A percentile compares a stretch with the other conserved stretches of the same genome.
Evolutionary conservation across 2,329 filamentous ascomycete species (phyloP).

Genomic region (Zymoseptoria pseudotritici): DNA sequence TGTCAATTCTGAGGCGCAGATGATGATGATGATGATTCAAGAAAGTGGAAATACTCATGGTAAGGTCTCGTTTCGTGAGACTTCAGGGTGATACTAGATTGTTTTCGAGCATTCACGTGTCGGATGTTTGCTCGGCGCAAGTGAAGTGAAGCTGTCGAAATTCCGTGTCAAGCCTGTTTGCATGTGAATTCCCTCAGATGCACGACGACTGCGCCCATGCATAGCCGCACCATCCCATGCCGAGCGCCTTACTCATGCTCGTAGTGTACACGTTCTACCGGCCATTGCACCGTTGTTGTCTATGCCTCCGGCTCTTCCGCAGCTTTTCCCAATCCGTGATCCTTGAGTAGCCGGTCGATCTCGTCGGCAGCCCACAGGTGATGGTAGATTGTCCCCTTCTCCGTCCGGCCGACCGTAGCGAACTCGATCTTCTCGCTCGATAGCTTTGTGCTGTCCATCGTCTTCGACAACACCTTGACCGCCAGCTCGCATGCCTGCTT

Average conservation of each 20-base stretch:
- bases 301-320: conserved; percentile 47
- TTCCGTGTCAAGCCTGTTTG: neutral
- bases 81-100: neutral
- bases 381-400: conserved; percentile 95
- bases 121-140: neutral
- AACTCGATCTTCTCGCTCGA: conserved; percentile 99
- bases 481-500: conserved; percentile 96
- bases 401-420: conserved; percentile 91
- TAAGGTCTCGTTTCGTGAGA: neutral
- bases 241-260: neutral
- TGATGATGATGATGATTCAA: neutral
- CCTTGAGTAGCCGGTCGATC: conserved; percentile 87
- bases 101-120: neutral
- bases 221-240: neutral
- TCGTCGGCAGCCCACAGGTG: conserved; percentile 95
- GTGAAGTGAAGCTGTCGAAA: neutral
- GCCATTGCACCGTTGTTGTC: neutral
- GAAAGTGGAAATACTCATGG: neutral
- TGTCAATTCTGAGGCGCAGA: conserved; percentile 1
- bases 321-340: conserved; percentile 88
- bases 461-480: conserved; percentile 99
- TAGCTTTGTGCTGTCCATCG: conserved; percentile 98
- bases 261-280: neutral
- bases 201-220: neutral
- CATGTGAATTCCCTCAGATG: neutral